Conservation (phyloP, 1,139 yeast genomes). For the Taphrina pruni region DNA sequence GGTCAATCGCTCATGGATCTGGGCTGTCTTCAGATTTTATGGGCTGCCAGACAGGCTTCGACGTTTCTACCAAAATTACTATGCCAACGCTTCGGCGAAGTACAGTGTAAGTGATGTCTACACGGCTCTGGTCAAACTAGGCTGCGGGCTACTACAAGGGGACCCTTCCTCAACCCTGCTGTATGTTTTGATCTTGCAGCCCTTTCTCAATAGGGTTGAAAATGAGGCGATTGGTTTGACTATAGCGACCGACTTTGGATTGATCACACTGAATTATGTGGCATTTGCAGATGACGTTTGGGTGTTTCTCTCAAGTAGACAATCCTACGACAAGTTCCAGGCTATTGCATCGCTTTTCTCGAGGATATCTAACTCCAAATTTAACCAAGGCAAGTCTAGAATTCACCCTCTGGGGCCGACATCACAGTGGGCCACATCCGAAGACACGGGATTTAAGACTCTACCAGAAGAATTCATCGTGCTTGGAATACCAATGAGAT, state of each 20-base stretch:
- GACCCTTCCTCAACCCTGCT: conserved; percentile 2
- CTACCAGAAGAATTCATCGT: conserved; percentile 6
- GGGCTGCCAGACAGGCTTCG: neutral
- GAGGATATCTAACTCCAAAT: neutral
- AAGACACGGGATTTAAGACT: neutral
- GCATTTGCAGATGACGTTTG: neutral
- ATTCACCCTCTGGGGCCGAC: neutral
- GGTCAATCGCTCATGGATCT: neutral
- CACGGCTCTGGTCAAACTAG: too few species aligned
- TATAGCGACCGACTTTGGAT: too few species aligned
- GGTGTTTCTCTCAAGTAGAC: neutral
- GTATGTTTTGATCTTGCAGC: neutral
- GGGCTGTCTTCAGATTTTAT: neutral
- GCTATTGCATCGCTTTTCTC: neutral
- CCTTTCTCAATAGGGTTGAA: neutral
- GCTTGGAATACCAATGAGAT: conserved; percentile 12
- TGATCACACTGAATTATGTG: neutral
- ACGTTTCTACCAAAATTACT: too few species aligned
- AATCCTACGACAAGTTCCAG: neutral
- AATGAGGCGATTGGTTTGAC: neutral
- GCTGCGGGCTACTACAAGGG: neutral
- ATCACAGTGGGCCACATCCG: neutral
- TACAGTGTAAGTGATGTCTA: too few species aligned
- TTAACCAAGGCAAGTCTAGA: neutral
- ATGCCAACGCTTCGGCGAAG: too few species aligned